A percentile compares a stretch with the other conserved stretches of the same genome.
Conservation (phyloP, 345 rosid species). For the Kandelia obovata region DNA sequence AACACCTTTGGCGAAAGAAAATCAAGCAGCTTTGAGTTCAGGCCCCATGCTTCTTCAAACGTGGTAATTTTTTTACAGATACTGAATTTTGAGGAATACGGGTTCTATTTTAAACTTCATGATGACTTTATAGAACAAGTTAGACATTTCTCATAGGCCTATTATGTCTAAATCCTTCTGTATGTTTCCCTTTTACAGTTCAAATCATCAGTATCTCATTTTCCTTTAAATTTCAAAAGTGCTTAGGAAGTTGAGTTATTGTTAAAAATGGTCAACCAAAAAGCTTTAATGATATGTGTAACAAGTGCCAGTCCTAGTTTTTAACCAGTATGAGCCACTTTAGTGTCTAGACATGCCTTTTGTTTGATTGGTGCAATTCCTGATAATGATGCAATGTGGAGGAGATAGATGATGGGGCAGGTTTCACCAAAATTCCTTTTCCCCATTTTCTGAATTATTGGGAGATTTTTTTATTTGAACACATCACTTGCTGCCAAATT, state of each 20-base stretch:
- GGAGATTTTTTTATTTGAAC: slow-evolving; percentile 8
- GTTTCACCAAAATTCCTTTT: not conserved
- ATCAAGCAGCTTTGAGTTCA: slow-evolving; percentile 68
- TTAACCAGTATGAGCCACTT: not conserved
- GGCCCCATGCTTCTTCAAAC: slow-evolving; percentile 58
- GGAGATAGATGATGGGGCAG: not conserved
- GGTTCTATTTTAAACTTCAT: not conserved
- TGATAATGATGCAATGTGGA: slow-evolving; percentile 1
- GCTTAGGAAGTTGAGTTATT: too few species aligned
- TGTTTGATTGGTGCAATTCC: not conserved
- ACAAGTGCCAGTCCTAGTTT: too few species aligned
- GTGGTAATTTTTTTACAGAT: slow-evolving; percentile 49
- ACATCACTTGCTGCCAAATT: slow-evolving; percentile 1
- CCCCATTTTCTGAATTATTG: not conserved
- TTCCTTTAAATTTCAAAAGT: too few species aligned
- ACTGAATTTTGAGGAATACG: not conserved
- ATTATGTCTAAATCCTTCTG: too few species aligned
- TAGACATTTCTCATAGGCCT: too few species aligned
- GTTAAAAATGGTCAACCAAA: too few species aligned
- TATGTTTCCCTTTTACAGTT: too few species aligned
- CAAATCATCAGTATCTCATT: too few species aligned
- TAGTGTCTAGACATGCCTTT: not conserved
- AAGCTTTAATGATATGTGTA: too few species aligned
- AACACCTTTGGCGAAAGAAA: slow-evolving; percentile 43
- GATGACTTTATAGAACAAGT: too few species aligned